A percentile compares a stretch with the other conserved stretches of the same genome.
Conservation (phyloP, 2,329 filamentous ascomycete genomes). For the Onygenales sp. region DNA sequence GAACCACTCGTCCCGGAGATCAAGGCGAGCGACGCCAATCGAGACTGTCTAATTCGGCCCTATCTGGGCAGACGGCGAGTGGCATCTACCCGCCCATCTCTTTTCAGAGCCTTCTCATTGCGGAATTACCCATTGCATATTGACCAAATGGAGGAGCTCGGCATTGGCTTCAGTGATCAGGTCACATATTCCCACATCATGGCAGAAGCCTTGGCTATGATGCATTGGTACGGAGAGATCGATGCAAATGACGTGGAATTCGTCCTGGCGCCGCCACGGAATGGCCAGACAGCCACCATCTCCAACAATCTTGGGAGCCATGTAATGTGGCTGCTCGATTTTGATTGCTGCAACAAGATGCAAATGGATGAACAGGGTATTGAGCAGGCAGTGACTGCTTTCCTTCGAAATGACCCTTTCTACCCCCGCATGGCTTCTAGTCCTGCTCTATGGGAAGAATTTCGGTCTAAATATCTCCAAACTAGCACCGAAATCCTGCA, state of each 20-base stretch:
- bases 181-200: constrained; percentile 34
- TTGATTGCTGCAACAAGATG: constrained; percentile 33
- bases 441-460: constrained; percentile 16
- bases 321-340: constrained; percentile 40
- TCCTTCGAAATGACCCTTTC: constrained; percentile 44
- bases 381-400: constrained; percentile 33
- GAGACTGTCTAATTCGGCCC: constrained; percentile 41
- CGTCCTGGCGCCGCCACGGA: constrained; percentile 31
- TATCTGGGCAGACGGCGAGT: constrained; percentile 36
- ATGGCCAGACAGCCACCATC: neutral
- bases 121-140: constrained; percentile 42
- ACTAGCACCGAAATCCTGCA: constrained; percentile 6
- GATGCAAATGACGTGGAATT: constrained; percentile 50
- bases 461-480: constrained; percentile 19
- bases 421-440: constrained; percentile 33
- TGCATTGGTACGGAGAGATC: constrained; percentile 40
- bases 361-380: constrained; percentile 33
- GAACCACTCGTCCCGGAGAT: constrained; percentile 15
- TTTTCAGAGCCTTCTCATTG: constrained; percentile 26
- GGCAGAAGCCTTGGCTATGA: constrained; percentile 41
- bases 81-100: constrained; percentile 8
- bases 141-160: constrained; percentile 41
- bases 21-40: constrained; percentile 22
- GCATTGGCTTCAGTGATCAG: constrained; percentile 18
- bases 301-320: constrained; percentile 23